Conservation (phyloP, 805 yeast species). For the Ogataea dorogensis region DNA sequence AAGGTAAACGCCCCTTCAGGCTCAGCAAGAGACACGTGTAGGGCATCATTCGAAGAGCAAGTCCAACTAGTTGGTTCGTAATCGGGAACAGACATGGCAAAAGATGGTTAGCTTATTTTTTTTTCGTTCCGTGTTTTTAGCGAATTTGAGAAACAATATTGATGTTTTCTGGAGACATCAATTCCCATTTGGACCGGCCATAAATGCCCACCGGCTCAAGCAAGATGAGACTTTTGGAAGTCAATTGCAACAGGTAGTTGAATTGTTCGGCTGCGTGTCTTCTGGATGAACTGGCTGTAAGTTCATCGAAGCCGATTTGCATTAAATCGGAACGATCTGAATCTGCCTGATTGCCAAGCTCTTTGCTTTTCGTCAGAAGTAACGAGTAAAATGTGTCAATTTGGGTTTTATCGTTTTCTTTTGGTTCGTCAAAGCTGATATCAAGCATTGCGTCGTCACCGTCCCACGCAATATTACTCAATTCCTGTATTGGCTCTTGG, state of each 20-base stretch:
- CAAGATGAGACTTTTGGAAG: constrained; percentile 15
- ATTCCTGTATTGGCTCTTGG: constrained; percentile 4
- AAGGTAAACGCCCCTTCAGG: constrained; percentile 60
- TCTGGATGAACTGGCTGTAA: constrained; percentile 10
- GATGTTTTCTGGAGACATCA: constrained; percentile 20
- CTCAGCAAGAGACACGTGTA: constrained; percentile 59
- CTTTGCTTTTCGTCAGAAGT: constrained; percentile 5
- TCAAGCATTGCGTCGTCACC: constrained; percentile 25
- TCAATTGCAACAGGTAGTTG: constrained; percentile 20
- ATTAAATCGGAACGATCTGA: constrained; percentile 9
- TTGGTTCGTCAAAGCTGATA: constrained; percentile 18
- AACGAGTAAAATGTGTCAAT: constrained; percentile 9
- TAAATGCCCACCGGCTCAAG: constrained; percentile 17
- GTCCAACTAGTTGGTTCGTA: constrained; percentile 59
- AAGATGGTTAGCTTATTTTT: neutral
- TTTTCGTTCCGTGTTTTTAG: constrained; percentile 4
- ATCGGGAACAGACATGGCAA: constrained; percentile 16
- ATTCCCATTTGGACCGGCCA: constrained; percentile 28
- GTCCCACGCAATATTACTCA: constrained; percentile 12
- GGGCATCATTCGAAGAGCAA: constrained; percentile 63
- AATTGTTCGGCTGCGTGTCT: constrained; percentile 22
- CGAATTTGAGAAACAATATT: constrained; percentile 12
- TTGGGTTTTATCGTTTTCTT: constrained; percentile 1
- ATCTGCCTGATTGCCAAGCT: constrained; percentile 6
- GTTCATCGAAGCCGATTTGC: constrained; percentile 16